Evolutionary conservation across 2,329 filamentous ascomycete species (phyloP), one percentile per base, ranked within the genome.

Genomic region (Diplodia seriata): DNA sequence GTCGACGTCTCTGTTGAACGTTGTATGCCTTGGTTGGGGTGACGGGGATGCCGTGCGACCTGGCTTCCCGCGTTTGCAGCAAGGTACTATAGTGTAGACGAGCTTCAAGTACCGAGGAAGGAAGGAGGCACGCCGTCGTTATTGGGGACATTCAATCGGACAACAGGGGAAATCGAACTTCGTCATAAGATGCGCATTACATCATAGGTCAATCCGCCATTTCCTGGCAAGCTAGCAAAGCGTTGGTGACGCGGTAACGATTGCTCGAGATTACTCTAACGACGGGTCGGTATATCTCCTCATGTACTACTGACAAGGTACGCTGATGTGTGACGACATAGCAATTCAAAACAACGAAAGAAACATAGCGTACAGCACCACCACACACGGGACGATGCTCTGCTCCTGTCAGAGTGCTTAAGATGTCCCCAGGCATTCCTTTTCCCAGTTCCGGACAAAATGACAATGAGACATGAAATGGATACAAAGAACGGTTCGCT

Each of bases 191-290:
- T 29, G 18, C 47, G 47, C 31, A 63, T 63, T 63, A 63, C 59
- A 63, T 63, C 59, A 63, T 63, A 7, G 11, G 18, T 14, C 47
- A 26, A 26, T 26, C 26, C 26, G 26, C 3, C 26, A 26, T 26
- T 36, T 63, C n/a, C 29, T 63, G 26, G 59, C 59, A 63, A 63
- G 18, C n/a, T 18, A 51, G n/a, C 36, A 33, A 49, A 49, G 33
- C 26, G 20, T 61, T 38, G 9, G 56, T 20, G 26, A 63, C 31
- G 47, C 47, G 31, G 59, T 63, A 63, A 29, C 59, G 59, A 63
- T 63, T 63, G 59, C 59, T 63, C 59, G 43, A 63, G 59, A 51
- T 51, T 63, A 49, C 59, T 63, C 59, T 63, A 63, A 63, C 43
- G 47, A 63, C 59, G 29, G 23, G 59, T 63, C 3, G 59, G 59